A percentile compares a stretch with the other conserved stretches of the same genome.
Evolutionary conservation across 2,329 filamentous ascomycete genomes (phyloP).

Genomic region (Arthrinium puccinioides): DNA sequence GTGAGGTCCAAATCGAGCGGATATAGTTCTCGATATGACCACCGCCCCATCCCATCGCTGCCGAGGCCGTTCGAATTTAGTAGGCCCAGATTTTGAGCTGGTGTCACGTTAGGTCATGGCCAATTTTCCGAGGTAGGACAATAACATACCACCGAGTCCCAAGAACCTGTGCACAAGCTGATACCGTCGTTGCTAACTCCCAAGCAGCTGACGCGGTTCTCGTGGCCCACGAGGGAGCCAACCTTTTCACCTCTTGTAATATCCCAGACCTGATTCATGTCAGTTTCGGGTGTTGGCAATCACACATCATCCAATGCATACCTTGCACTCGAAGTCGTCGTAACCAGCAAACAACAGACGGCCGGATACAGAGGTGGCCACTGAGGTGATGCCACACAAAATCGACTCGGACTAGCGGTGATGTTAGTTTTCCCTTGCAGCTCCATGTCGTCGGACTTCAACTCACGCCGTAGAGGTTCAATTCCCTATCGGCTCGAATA

Average conservation of each 20-base stretch:
- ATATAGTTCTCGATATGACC: slow-evolving; percentile 5
- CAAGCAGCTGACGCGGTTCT: slow-evolving; percentile 97
- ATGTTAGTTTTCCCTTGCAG: slow-evolving; percentile 17
- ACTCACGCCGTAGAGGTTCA: slow-evolving; percentile 62
- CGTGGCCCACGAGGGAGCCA: slow-evolving; percentile 91
- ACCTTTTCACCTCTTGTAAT: slow-evolving; percentile 94
- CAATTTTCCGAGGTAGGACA: neutral
- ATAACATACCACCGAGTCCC: slow-evolving; percentile 88
- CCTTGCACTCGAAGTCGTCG: slow-evolving; percentile 99
- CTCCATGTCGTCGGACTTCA: neutral
- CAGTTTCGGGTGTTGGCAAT: neutral
- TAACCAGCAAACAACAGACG: slow-evolving; percentile 94
- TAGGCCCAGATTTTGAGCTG: slow-evolving; percentile 87
- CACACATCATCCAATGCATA: slow-evolving; percentile 34
- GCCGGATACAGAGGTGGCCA: slow-evolving; percentile 95
- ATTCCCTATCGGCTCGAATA: slow-evolving; percentile 83
- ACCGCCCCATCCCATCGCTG: slow-evolving; percentile 6
- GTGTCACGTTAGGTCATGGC: slow-evolving; percentile 31
- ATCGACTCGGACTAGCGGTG: slow-evolving; percentile 79
- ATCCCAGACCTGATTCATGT: slow-evolving; percentile 75
- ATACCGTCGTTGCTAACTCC: slow-evolving; percentile 99
- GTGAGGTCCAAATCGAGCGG: slow-evolving; percentile 9
- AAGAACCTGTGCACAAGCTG: slow-evolving; percentile 97
- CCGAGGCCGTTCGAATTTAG: slow-evolving; percentile 32
- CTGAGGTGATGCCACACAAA: slow-evolving; percentile 94